phyloP scores from a whole-genome alignment of 2,329 filamentous ascomycete genomes.

The Xylaria hypoxylon region DNA sequence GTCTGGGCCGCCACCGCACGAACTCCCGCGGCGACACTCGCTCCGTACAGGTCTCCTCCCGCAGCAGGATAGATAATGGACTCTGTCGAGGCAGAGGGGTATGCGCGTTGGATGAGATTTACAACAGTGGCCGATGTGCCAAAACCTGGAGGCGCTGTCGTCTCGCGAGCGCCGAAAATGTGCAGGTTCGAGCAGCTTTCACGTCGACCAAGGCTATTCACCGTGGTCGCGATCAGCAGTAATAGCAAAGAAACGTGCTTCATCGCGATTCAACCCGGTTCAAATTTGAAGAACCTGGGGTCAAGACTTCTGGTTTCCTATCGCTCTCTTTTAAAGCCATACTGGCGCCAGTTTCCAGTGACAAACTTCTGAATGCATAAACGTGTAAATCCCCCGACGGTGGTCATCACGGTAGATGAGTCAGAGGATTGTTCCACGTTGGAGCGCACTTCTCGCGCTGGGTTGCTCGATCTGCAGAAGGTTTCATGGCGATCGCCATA shows the following conservation, averaged over 20 bases:
- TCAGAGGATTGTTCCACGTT: not conserved
- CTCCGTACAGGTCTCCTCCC: conserved; percentile 64
- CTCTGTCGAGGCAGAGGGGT: conserved; percentile 56
- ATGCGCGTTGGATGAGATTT: conserved; percentile 54
- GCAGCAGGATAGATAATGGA: conserved; percentile 66
- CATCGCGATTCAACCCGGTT: conserved; percentile 11
- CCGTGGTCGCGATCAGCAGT: conserved; percentile 8
- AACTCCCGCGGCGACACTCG: conserved; percentile 64
- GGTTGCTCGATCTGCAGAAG: not conserved
- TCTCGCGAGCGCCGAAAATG: conserved; percentile 63
- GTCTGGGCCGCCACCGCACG: conserved; percentile 61
- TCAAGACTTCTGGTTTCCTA: not conserved
- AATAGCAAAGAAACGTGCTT: conserved; percentile 11
- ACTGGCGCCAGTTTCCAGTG: not conserved
- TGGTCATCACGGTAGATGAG: conserved; percentile 11
- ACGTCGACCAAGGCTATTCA: conserved; percentile 12
- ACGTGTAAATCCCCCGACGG: not conserved
- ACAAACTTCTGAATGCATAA: conserved; percentile 3
- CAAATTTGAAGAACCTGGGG: not conserved
- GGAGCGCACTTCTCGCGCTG: not conserved
- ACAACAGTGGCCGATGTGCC: conserved; percentile 59
- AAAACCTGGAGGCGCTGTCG: conserved; percentile 59
- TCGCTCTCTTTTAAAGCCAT: conserved; percentile 12
- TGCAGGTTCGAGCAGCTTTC: conserved; percentile 57
- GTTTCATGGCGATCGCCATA: not conserved